Evolutionary conservation across 352 stramenopile genomes (phyloP), one percentile per base, ranked within the genome.

Genomic region (Phytophthora tubulina): DNA sequence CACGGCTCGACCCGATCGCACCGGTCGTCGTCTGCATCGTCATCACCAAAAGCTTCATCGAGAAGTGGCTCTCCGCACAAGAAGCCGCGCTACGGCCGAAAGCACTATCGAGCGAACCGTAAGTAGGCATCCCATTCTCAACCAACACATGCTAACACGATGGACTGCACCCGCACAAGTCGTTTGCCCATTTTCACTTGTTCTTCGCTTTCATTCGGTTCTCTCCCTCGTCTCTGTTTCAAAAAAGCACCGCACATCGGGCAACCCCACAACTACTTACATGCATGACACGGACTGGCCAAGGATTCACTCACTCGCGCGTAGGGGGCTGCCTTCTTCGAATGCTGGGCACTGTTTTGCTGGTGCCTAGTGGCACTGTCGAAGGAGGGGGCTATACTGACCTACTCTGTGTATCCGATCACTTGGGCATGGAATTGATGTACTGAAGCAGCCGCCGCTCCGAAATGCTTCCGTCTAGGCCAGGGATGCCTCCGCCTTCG

Each of bases 391-490:
- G 61, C 48, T 70, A 67, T 64, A 46, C 39, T 45, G 39, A 36
- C 36, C 54, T 63, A 41, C n/a, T 39, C 50, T 42, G 56, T 56
- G 41, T 63, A 57, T 36, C 62, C 10, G 39, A 76, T 78, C 75
- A 84, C 67, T 81, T 92, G 27, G 85, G 86, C 50, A 94, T 90
- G n/a, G 78, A 82, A 67, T 81, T 72, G 67, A 96, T 89, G 76
- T 95, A 95, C 72, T 91, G 74, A 21, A 96, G 81, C 61, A 96
- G 75, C 35, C 85, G 84, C 33, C 73, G 81, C 74, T 95, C 81
- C 17, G 88, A 90, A 56, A 96, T 93, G 52, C 85, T 95, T 36
- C 89, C 89, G 57, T 96, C 89, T 11, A 96, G 78, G 4, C 88
- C 86, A 27, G 88, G 86, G 51, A 95, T 94, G 3, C 89, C 88